A percentile compares a stretch with the other conserved stretches of the same genome.
These are phyloP conservation scores for Paraglomus occultum DNA, from an alignment of 192 early-diverging fungal genomes.

Conservation along the genomic window DNA sequence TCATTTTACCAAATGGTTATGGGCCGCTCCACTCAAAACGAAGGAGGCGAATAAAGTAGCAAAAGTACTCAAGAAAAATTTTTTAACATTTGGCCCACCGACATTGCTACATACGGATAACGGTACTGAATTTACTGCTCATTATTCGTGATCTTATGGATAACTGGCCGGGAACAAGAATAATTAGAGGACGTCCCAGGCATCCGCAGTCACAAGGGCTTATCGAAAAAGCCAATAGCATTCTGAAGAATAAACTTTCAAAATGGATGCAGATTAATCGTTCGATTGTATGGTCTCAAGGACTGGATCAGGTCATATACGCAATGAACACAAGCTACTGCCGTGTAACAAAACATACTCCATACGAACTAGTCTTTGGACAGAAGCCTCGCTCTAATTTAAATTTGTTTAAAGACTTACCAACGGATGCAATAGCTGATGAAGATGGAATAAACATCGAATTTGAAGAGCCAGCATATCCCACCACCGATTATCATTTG, in stretches of 20 bases:
- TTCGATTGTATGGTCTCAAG: background rate
- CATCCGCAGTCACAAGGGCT: background rate
- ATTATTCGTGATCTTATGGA: background rate
- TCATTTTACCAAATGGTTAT: conserved; percentile 3
- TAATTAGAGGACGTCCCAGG: background rate
- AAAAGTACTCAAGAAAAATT: conserved; percentile 2
- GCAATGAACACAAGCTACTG: background rate
- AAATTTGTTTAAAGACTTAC: too few species aligned
- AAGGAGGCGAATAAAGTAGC: background rate
- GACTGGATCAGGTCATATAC: background rate
- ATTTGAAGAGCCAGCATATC: too few species aligned
- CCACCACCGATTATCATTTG: too few species aligned
- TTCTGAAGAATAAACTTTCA: background rate
- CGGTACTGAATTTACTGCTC: background rate
- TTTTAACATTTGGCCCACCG: background rate
- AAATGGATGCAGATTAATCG: background rate
- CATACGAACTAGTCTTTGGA: background rate
- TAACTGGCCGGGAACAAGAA: background rate
- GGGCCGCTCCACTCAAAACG: background rate
- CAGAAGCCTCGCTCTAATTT: too few species aligned
- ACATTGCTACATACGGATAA: background rate
- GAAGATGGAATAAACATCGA: too few species aligned
- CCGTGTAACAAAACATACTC: background rate
- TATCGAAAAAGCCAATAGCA: background rate
- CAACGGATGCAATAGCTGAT: too few species aligned